Base-by-base conservation (phyloP, 2,329 filamentous ascomycete genomes). In the Ophiocordyceps unilateralis region DNA sequence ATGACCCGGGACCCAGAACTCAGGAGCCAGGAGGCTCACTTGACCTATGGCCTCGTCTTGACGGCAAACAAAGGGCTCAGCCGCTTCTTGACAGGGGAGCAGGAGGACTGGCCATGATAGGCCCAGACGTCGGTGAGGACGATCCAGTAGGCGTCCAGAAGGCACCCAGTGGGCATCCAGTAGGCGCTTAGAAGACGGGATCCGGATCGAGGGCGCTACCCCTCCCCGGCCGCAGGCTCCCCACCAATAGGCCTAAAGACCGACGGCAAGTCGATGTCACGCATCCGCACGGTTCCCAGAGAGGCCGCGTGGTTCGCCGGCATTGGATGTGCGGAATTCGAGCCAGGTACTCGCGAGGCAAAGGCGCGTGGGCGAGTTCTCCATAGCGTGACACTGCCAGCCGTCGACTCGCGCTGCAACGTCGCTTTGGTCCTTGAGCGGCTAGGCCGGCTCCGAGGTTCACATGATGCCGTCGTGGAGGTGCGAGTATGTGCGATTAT, bases 211-310 rank as follows among this genome's bases (percentile, higher is more conserved):
- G 58, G 59, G 56, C 55, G 53, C 57, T 58, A 53, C 55, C 58
- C 58, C 44, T n/a, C 51, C 57, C 51, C 56, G 55, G 55, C 8
- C 32, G 10, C 11, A 36, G n/a, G n/a, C n/a, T 17, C 40, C 40
- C 28, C 40, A 41, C 40, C 57, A 58, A 57, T 60, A 53, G 58
- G 52, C 53, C 49, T 51, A 49, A 48, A 49, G 52, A 52, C 44
- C n/a, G 43, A 53, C 53, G 59, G 58, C 61, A 60, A 67, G 61
- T 66, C 58, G 60, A 66, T 67, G 59, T 58, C 53, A 54, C 59
- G 57, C 58, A 58, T 58, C 44, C 40, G 49, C 47, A 52, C 45
- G 48, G 43, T 44, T 42, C 44, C 41, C 45, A 47, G 28, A 45
- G 41, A 49, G 52, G 53, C 54, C 52, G 50, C 51, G 56, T 58